A percentile compares a stretch with the other conserved stretches of the same genome.
Conservation (phyloP, 2,329 filamentous ascomycete species). For the Epichloe sibirici region DNA sequence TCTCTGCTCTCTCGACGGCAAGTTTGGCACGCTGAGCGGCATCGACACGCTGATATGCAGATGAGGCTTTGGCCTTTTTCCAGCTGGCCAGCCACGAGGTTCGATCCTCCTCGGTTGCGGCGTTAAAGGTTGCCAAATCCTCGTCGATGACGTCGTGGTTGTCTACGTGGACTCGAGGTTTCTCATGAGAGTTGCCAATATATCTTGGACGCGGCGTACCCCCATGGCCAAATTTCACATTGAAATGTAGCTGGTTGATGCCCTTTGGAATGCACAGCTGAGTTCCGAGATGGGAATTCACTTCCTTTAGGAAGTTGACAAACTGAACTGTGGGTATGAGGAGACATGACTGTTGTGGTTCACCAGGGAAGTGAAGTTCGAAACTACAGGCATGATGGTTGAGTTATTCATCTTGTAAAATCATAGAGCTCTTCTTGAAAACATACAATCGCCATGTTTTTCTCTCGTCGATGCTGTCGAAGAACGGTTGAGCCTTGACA, state of each 20-base stretch:
- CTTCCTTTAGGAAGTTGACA: constrained; percentile 46
- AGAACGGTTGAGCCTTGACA: constrained; percentile 34
- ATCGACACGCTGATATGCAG: constrained; percentile 24
- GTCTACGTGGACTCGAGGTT: not conserved
- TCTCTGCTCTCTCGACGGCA: not conserved
- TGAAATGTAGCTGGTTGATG: constrained; percentile 40
- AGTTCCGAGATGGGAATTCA: constrained; percentile 47
- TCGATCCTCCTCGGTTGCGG: constrained; percentile 9
- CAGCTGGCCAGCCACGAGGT: constrained; percentile 1
- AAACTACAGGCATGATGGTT: constrained; percentile 34
- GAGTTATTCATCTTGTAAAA: not conserved
- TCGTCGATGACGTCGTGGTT: not conserved
- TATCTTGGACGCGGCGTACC: constrained; percentile 55
- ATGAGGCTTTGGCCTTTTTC: constrained; percentile 11
- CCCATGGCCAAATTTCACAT: constrained; percentile 47
- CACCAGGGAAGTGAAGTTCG: constrained; percentile 46
- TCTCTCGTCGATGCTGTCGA: constrained; percentile 45
- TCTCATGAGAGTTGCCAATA: constrained; percentile 27
- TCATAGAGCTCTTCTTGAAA: not conserved
- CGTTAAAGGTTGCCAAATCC: constrained; percentile 21
- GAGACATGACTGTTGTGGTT: constrained; percentile 41
- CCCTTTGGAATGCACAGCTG: constrained; percentile 45
- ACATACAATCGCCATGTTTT: constrained; percentile 67
- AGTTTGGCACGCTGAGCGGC: not conserved
- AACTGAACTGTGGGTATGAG: constrained; percentile 59